A percentile compares a stretch with the other conserved stretches of the same genome.
phyloP scores from a whole-genome alignment of 176 grass and related monocot genomes.

The Rhynchospora pubera region DNA sequence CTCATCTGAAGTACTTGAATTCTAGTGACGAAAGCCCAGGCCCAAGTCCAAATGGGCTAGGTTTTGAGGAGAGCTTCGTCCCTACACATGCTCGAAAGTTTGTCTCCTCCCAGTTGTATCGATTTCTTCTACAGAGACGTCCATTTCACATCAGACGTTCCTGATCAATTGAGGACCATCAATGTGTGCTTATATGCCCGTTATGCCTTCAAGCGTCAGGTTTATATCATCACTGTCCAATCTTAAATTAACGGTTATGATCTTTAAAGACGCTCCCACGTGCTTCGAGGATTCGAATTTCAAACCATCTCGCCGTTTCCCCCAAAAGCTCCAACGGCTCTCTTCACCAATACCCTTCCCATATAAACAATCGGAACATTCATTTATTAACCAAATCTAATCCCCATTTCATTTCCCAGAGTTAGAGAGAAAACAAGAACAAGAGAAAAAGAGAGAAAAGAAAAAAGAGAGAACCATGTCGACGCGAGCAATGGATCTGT shows the following conservation, averaged over 20 bases:
- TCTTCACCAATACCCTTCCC: background rate
- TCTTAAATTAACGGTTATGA: background rate
- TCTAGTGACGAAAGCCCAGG: background rate
- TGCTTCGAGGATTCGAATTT: conserved; percentile 9
- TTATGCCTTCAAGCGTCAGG: too few relatives aligned
- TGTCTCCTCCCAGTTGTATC: background rate
- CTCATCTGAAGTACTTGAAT: background rate
- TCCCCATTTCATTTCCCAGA: background rate
- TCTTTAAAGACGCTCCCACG: background rate
- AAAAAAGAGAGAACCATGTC: too few relatives aligned
- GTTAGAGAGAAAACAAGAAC: background rate
- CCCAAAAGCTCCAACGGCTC: conserved; percentile 15
- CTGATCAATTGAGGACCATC: background rate
- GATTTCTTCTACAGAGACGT: background rate
- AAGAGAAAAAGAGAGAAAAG: conserved; percentile 4
- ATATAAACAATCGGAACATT: conserved; percentile 1
- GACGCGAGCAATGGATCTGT: conserved; percentile 80
- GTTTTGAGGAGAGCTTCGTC: background rate
- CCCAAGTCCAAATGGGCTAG: background rate
- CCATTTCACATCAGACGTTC: background rate
- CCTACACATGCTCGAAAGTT: background rate
- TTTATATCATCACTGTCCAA: background rate
- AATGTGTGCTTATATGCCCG: too few relatives aligned
- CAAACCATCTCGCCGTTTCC: conserved; percentile 17
- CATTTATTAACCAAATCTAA: background rate